phyloP scores from a whole-genome alignment of 2,329 filamentous ascomycete species.

The Coniosporium tulheliwenetii region DNA sequence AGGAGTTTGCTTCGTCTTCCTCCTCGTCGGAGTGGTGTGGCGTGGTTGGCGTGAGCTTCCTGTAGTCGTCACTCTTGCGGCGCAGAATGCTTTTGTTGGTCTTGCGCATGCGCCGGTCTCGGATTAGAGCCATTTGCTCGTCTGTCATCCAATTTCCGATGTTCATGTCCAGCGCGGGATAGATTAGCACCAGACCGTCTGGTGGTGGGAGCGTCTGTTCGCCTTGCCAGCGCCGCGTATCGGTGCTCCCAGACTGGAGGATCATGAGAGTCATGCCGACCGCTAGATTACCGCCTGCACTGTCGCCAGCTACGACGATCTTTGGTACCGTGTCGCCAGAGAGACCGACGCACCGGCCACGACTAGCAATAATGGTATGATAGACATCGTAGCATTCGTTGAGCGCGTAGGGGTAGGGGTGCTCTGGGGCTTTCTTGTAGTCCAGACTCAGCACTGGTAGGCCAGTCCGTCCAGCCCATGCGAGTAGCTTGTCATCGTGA shows the following conservation, averaged over 20 bases:
- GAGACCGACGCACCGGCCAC: slow-evolving; percentile 62
- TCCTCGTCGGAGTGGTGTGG: slow-evolving; percentile 70
- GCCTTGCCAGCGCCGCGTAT: slow-evolving; percentile 38
- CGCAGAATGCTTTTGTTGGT: slow-evolving; percentile 66
- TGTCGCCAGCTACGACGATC: slow-evolving; percentile 63
- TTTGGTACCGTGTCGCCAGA: slow-evolving; percentile 50
- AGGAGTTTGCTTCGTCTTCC: slow-evolving; percentile 20
- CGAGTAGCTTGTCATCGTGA: slow-evolving; percentile 84
- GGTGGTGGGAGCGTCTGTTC: slow-evolving; percentile 54
- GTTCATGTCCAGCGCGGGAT: slow-evolving; percentile 39
- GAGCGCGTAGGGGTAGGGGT: slow-evolving; percentile 69
- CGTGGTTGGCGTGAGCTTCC: slow-evolving; percentile 62
- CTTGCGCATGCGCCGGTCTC: slow-evolving; percentile 61
- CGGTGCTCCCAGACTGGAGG: slow-evolving; percentile 52
- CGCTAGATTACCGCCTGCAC: slow-evolving; percentile 68
- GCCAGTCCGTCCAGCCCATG: slow-evolving; percentile 80
- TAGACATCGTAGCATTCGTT: slow-evolving; percentile 85
- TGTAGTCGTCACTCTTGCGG: slow-evolving; percentile 80
- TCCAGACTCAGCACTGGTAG: slow-evolving; percentile 84
- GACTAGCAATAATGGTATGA: slow-evolving; percentile 52
- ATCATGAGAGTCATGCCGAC: slow-evolving; percentile 79
- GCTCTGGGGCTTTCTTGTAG: slow-evolving; percentile 76
- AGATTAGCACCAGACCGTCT: slow-evolving; percentile 69
- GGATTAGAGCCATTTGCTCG: slow-evolving; percentile 89
- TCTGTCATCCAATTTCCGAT: slow-evolving; percentile 99